phyloP scores from a whole-genome alignment of 768 basidiomycete genomes.

The Albatrellus ellisii region DNA sequence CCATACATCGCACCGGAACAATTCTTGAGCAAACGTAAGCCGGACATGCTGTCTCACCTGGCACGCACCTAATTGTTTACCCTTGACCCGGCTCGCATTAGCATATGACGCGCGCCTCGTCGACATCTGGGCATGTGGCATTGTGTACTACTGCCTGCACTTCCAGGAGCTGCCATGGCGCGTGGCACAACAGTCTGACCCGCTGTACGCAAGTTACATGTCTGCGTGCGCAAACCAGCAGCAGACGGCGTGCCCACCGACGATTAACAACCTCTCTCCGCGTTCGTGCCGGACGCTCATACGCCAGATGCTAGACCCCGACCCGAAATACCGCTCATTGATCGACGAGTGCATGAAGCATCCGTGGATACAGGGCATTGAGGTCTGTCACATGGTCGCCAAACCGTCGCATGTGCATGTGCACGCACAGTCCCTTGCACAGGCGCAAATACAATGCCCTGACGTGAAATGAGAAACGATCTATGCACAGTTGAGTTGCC shows the following conservation, averaged over 20 bases:
- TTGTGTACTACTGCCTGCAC: conserved; percentile 98
- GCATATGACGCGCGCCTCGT: conserved; percentile 96
- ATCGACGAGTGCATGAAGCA: conserved; percentile 77
- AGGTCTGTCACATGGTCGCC: conserved; percentile 61
- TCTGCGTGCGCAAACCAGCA: conserved; percentile 35
- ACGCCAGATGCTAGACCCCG: conserved; percentile 91
- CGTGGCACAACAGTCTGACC: conserved; percentile 74
- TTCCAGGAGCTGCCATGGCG: conserved; percentile 99
- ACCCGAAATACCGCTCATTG: conserved; percentile 59
- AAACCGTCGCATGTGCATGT: conserved; percentile 64
- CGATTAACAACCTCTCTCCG: conserved; percentile 83
- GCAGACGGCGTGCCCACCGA: conserved; percentile 37
- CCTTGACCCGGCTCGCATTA: conserved; percentile 20
- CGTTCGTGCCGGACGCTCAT: conserved; percentile 73
- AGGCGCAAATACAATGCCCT: not conserved
- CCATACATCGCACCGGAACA: conserved; percentile 99
- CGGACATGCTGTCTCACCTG: conserved; percentile 18
- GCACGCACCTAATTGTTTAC: conserved; percentile 26
- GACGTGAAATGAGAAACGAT: too few relatives aligned
- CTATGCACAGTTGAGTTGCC: too few relatives aligned
- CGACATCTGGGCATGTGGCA: conserved; percentile 94
- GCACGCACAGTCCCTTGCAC: conserved; percentile 12
- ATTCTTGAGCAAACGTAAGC: conserved; percentile 92
- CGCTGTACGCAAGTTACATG: conserved; percentile 69
- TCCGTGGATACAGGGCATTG: conserved; percentile 68